These are phyloP conservation scores for Trichopus zeylanicus DNA, from an alignment of 116 monocot species.

Conservation along the genomic window DNA sequence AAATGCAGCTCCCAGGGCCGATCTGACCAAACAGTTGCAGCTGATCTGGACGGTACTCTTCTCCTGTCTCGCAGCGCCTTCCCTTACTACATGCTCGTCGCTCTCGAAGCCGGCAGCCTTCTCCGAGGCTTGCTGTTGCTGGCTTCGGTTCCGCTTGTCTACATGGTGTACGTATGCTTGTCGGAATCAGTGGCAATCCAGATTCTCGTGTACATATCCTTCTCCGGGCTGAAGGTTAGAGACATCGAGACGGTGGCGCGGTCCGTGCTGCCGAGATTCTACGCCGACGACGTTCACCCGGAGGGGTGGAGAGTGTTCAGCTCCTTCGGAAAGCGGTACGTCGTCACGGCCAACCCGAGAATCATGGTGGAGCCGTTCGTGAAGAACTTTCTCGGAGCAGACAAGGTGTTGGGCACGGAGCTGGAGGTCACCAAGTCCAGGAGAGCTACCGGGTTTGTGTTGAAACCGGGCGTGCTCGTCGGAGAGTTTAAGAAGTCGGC, in stretches of 20 bases:
- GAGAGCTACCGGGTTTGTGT: slow-evolving; percentile 55
- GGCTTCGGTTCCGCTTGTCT: slow-evolving; percentile 40
- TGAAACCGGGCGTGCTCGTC: slow-evolving; percentile 49
- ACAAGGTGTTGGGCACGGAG: slow-evolving; percentile 68
- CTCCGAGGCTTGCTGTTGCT: slow-evolving; percentile 45
- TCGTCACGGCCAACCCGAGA: slow-evolving; percentile 61
- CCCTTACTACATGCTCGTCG: slow-evolving; percentile 78
- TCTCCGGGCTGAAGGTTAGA: slow-evolving; percentile 36
- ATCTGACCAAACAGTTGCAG: slow-evolving; percentile 49
- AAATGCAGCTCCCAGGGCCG: slow-evolving; percentile 64
- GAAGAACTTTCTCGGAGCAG: slow-evolving; percentile 47
- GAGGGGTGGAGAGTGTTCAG: slow-evolving; percentile 71
- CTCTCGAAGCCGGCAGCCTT: slow-evolving; percentile 71
- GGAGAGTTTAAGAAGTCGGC: slow-evolving; percentile 42
- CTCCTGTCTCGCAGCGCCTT: slow-evolving; percentile 69
- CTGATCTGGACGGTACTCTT: slow-evolving; percentile 85
- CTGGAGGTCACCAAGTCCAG: slow-evolving; percentile 46
- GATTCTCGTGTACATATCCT: slow-evolving; percentile 52
- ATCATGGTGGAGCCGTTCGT: slow-evolving; percentile 71
- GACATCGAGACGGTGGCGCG: slow-evolving; percentile 69
- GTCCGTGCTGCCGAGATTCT: slow-evolving; percentile 69
- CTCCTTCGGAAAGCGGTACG: slow-evolving; percentile 35
- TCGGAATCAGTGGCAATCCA: slow-evolving; percentile 56
- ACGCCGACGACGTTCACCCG: slow-evolving; percentile 69
- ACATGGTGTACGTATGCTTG: slow-evolving; percentile 38